phyloP scores from a whole-genome alignment of 495 filamentous ascomycete species.

The Cairneyella variabilis region DNA sequence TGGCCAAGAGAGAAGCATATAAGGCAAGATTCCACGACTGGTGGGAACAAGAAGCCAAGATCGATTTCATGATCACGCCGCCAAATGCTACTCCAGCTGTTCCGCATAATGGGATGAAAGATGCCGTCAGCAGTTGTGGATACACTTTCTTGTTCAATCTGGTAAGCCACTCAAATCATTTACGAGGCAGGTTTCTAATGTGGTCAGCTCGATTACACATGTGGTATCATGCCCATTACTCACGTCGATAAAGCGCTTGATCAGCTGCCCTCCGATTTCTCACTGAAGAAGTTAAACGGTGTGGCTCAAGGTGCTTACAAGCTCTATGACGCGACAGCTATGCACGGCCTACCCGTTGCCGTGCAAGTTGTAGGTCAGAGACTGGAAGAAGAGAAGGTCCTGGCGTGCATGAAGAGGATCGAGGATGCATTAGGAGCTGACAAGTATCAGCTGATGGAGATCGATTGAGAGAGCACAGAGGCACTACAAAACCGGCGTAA shows the following conservation, averaged over 20 bases:
- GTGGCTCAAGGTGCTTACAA: conserved; percentile 82
- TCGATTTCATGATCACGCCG: conserved; percentile 81
- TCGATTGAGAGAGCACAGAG: conserved; percentile 26
- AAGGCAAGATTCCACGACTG: conserved; percentile 75
- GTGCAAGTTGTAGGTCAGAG: conserved; percentile 83
- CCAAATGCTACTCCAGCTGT: conserved; percentile 89
- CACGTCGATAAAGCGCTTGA: conserved; percentile 73
- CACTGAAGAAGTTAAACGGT: conserved; percentile 63
- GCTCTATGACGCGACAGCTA: conserved; percentile 76
- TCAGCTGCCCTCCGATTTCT: conserved; percentile 53
- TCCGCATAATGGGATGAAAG: conserved; percentile 81
- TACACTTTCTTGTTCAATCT: conserved; percentile 97
- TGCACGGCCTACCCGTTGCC: conserved; percentile 84
- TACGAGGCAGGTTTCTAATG: neutral
- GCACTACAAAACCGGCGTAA: too few relatives aligned
- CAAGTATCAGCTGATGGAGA: conserved; percentile 63
- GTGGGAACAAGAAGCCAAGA: conserved; percentile 64
- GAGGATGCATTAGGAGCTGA: conserved; percentile 67
- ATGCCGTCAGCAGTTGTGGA: conserved; percentile 82
- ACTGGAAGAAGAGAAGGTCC: conserved; percentile 88
- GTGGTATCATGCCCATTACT: conserved; percentile 82
- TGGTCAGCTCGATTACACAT: conserved; percentile 73
- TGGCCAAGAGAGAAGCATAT: conserved; percentile 71
- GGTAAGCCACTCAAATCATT: conserved; percentile 38
- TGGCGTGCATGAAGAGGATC: conserved; percentile 76